Evolutionary conservation across 2,329 filamentous ascomycete species (phyloP), one percentile per base, ranked within the genome.

Genomic region (Ilyonectria destructans): DNA sequence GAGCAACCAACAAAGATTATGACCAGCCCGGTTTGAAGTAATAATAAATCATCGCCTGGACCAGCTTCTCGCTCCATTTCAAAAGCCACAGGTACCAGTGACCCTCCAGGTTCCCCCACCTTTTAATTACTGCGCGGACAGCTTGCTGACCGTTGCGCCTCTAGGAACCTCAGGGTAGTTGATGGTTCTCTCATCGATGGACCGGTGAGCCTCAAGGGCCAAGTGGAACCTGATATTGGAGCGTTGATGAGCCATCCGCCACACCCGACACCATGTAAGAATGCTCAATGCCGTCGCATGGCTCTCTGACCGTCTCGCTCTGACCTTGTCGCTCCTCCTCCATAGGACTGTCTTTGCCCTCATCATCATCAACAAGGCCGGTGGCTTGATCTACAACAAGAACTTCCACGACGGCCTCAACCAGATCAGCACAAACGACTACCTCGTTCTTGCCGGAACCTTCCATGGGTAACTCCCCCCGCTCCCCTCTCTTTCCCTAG

Each of bases 331-430:
- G 35, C 75, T 31, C 33, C 15, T 15, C 17, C 21, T 26, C 8
- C 12, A 48, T 31, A 98, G 95, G 96, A 93, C 95, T 73, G 93
- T 99, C 81, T 96, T 97, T 82, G 91, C 95, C 67, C 92, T 99
- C 79, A 95, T 98, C 81, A 92, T 99, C 81, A 97, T 99, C 86
- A 98, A 98, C 87, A 99, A 99, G 88, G 95, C 96, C 72, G 96
- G 95, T 68, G 96, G 96, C 76, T 89, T 99, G 61, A 92, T 99
- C 82, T 99, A 97, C 87, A 96, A 98, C 83, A 94, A 95, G 76
- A 93, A 94, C 78, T 98, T 99, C 82, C 91, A 95, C 77, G 90
- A 96, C 49, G 93, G 89, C 52, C 89, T 99, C 67, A 93, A 93
- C 81, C 94, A 96, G 80, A 91, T 99, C 75, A 93, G 90, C 74